phyloP scores from a whole-genome alignment of 2,329 filamentous ascomycete genomes.

The Penicillium sp. region DNA sequence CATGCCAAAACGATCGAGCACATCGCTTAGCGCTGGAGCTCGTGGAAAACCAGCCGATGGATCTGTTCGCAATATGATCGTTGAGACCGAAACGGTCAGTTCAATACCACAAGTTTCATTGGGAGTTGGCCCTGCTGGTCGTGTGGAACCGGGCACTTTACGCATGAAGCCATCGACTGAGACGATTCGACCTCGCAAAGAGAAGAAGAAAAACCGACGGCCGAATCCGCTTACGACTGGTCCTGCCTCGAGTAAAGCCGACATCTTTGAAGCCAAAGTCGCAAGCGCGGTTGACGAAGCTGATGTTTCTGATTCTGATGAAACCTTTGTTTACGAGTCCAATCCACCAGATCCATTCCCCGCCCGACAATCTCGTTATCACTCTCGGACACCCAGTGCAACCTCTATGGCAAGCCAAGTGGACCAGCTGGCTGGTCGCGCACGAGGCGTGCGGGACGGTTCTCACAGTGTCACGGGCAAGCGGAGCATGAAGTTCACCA shows the following conservation, averaged over 20 bases:
- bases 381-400: conserved; percentile 92
- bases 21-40: conserved; percentile 61
- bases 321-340: conserved; percentile 98
- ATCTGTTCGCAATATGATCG: conserved; percentile 89
- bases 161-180: conserved; percentile 90
- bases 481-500: conserved; percentile 96
- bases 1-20: conserved; percentile 68
- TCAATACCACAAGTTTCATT: conserved; percentile 85
- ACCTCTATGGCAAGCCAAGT: conserved; percentile 69
- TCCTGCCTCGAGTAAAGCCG: conserved; percentile 87
- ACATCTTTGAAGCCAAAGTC: conserved; percentile 97
- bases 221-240: conserved; percentile 57
- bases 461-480: conserved; percentile 70
- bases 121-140: conserved; percentile 63
- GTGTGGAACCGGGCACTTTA: conserved; percentile 71
- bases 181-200: conserved; percentile 91
- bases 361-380: conserved; percentile 71
- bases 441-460: conserved; percentile 70
- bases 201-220: conserved; percentile 85
- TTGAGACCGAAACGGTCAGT: conserved; percentile 93
- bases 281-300: conserved; percentile 95
- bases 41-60: conserved; percentile 74
- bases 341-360: conserved; percentile 72
- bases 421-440: conserved; percentile 53
- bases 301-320: conserved; percentile 94